Evolutionary conservation across 2,329 filamentous ascomycete species (phyloP), one percentile per base, ranked within the genome.

Genomic region (Botrytis porri): DNA sequence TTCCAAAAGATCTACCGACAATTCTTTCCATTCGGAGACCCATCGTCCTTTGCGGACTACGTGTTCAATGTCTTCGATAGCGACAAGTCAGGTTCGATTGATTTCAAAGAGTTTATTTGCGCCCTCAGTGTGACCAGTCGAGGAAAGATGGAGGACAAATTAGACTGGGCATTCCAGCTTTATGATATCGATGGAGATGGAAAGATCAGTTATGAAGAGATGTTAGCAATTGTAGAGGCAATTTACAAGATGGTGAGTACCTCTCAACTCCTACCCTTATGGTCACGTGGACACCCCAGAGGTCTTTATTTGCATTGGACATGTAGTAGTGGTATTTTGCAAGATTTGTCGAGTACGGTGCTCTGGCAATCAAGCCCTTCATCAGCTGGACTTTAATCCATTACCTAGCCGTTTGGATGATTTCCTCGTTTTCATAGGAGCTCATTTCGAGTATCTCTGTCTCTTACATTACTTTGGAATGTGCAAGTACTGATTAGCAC

Each of bases 1-100:
- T 99, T 99, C 83, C 96, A 98, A 84, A 98, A 98, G 86, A 99
- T 99, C 81, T 99, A 99, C 85, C 93, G 96, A 80, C 96, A 98
- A 83, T 99, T 99, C 88, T 99, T 99, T 84, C 96, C 96, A 22
- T 98, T 98, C 80, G 96, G 96, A 78, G 96, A 99, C 82, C 96
- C 96, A 5, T 97, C 94, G 39, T 96, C 93, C 4, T 99, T 99
- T 82, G 96, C 96, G 82, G 95, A 98, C 84, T 98, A 98, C 82
- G 96, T 99, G 75, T 99, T 99, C 86, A 97, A 98, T 79, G 96
- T 99, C 57, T 99, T 99, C 83, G 96, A 99, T 83, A 93, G 93
- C 81, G 96, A 99, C 84, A 97, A 97, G 81, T 97, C 94, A 62
- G 96, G 96, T 77, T 95, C 93, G 78, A 99, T 99, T 81, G 96